Evolutionary conservation across 257 asterid genomes (phyloP).

Genomic region (Nicotiana tabacum): DNA sequence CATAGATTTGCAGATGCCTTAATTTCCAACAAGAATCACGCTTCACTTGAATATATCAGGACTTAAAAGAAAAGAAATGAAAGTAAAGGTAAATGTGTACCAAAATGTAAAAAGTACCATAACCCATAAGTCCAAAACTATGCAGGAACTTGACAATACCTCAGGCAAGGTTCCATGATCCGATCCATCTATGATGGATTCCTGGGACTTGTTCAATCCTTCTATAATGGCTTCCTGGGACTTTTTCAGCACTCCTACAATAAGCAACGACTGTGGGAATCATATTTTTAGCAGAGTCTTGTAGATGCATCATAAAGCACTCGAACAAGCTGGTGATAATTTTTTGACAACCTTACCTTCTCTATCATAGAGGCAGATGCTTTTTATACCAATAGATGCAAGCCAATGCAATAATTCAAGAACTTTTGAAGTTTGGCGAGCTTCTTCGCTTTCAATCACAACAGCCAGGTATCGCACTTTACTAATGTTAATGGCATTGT

Average conservation of each 20-base stretch:
- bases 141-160: constrained; percentile 32
- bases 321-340: constrained; percentile 8
- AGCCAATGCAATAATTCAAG: constrained; percentile 73
- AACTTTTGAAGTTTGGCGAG: constrained; percentile 54
- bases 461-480: constrained; percentile 77
- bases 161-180: constrained; percentile 34
- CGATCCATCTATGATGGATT: constrained; percentile 43
- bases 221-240: constrained; percentile 53
- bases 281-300: constrained; percentile 7
- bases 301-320: constrained; percentile 5
- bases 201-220: constrained; percentile 53
- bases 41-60: background rate
- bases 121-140: background rate
- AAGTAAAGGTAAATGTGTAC: background rate
- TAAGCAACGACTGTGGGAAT: constrained; percentile 14
- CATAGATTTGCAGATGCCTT: background rate
- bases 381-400: constrained; percentile 51
- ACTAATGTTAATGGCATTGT: constrained; percentile 47
- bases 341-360: constrained; percentile 49
- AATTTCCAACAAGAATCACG: background rate
- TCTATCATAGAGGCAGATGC: constrained; percentile 75
- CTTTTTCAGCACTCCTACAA: constrained; percentile 74
- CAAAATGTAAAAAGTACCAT: background rate
- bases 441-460: constrained; percentile 91
- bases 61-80: background rate